These are phyloP conservation scores for Picochlorum sp. DNA, from an alignment of 139 green algal species.

Conservation along the genomic window DNA sequence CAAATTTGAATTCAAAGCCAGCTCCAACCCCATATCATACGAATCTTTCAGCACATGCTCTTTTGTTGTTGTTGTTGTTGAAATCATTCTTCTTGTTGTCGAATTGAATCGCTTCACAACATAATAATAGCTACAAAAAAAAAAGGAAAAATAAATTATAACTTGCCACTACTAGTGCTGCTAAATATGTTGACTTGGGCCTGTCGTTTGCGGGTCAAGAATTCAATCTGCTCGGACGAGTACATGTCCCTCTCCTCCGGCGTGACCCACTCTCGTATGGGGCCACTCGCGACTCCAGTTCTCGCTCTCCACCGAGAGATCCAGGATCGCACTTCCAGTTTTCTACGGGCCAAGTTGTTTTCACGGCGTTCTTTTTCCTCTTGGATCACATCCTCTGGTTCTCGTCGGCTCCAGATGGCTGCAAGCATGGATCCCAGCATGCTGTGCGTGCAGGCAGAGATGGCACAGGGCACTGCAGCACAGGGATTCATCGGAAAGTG, in stretches of 20 bases:
- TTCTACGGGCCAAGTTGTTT: background rate
- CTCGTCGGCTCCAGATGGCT: constrained; percentile 36
- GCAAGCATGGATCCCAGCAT: constrained; percentile 58
- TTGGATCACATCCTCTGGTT: background rate
- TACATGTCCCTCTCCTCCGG: background rate
- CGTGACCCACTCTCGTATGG: background rate
- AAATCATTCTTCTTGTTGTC: too few relatives aligned
- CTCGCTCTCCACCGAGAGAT: constrained; percentile 5
- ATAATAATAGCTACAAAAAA: too few relatives aligned
- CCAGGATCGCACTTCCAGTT: constrained; percentile 3
- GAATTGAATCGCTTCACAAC: too few relatives aligned
- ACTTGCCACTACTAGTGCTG: too few relatives aligned
- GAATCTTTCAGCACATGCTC: too few relatives aligned
- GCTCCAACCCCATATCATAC: too few relatives aligned
- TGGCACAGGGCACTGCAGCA: constrained; percentile 60
- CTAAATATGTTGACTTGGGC: background rate
- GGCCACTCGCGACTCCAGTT: background rate
- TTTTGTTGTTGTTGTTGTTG: too few relatives aligned
- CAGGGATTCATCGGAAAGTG: constrained; percentile 60
- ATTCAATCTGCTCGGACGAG: background rate
- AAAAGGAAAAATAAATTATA: too few relatives aligned
- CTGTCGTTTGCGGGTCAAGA: background rate
- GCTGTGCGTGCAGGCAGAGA: constrained; percentile 67
- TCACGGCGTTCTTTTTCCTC: background rate
- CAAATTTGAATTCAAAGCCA: too few relatives aligned